Base-by-base conservation (phyloP, 106 monocot genomes). In the Triglochin maritima region DNA sequence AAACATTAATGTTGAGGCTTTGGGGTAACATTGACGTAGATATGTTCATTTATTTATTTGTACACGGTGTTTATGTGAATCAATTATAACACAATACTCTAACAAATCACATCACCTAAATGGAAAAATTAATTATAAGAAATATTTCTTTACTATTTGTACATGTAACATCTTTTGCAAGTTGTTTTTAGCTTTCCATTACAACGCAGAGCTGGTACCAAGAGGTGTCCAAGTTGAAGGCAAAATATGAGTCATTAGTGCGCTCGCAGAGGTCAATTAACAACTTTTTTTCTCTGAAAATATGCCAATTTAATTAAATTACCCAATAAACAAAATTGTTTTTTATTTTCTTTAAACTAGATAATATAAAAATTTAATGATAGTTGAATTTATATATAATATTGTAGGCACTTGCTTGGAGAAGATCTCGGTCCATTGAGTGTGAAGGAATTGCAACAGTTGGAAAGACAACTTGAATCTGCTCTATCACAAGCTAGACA, bases 371-470 rank as follows among this genome's bases (percentile, higher is more conserved):
- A 29, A 29, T 0, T 29, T 29, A 29, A 29, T 29, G 29, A 29
- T 29, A 29, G 29, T 29, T 29, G 29, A 29, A 29, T 29, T 29
- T 29, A 52, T 52, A 4, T 43, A 48, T 29, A 29, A 45, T 9
- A 15, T 29, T 53, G 5, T 57, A 91, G 91, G 80, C 81, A 92
- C 74, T 81, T 92, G 67, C 84, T 92, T 42, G 91, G 91, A 15
- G 91, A 92, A 53, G 91, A 92, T 63, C 91, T 92, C 59, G 91
- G 87, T n/a, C 91, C 91, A 4, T 51, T 92, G 50, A 92, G 82
- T 50, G 87, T 92, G 57, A 92, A 87, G 50, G 91, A 92, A 80
- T 69, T 92, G 49, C 91, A 92, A 49, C 91, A 87, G 17, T 64
- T 92, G 58, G 91, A 92, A 69, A 66, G 80, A 4, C 87, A 92